A percentile compares a stretch with the other conserved stretches of the same genome.
Evolutionary conservation across 2,329 filamentous ascomycete species (phyloP).

Genomic region (Neoascochyta sp.): DNA sequence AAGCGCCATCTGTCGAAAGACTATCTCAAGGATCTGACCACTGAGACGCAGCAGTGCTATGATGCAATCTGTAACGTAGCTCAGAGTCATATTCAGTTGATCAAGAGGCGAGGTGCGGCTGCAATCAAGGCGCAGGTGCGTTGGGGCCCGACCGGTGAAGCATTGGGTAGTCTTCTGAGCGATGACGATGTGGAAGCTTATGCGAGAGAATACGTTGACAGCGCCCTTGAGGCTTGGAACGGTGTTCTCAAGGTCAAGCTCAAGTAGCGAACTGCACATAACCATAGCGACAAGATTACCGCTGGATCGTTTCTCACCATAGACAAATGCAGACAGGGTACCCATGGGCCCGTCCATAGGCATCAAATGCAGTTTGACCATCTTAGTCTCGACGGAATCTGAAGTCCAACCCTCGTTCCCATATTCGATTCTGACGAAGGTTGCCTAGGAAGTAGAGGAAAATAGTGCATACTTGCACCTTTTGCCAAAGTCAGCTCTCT

Average conservation of each 20-base stretch:
- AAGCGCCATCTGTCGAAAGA: constrained; percentile 14
- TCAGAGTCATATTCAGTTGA: constrained; percentile 13
- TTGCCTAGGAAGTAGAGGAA: no score
- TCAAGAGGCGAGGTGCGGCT: constrained; percentile 18
- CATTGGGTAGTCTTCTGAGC: constrained; percentile 16
- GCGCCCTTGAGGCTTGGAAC: constrained; percentile 28
- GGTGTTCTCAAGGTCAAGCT: constrained; percentile 34
- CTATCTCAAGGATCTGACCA: constrained; percentile 11
- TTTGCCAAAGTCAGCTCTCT: no score
- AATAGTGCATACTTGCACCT: no score
- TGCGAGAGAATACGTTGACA: constrained; percentile 30
- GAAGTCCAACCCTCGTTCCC: no score
- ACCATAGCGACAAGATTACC: no score
- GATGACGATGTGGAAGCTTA: constrained; percentile 24
- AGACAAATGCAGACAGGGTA: no score
- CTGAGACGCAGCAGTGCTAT: constrained; percentile 10
- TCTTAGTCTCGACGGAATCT: no score
- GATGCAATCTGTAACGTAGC: constrained; percentile 13
- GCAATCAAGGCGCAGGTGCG: constrained; percentile 21
- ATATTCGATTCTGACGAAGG: no score
- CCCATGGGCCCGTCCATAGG: no score
- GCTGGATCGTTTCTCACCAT: no score
- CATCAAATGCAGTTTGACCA: no score
- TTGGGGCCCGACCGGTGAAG: constrained; percentile 22
- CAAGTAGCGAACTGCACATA: no score